phyloP scores from a whole-genome alignment of 2,329 filamentous ascomycete genomes.

The Fusarium sp. region DNA sequence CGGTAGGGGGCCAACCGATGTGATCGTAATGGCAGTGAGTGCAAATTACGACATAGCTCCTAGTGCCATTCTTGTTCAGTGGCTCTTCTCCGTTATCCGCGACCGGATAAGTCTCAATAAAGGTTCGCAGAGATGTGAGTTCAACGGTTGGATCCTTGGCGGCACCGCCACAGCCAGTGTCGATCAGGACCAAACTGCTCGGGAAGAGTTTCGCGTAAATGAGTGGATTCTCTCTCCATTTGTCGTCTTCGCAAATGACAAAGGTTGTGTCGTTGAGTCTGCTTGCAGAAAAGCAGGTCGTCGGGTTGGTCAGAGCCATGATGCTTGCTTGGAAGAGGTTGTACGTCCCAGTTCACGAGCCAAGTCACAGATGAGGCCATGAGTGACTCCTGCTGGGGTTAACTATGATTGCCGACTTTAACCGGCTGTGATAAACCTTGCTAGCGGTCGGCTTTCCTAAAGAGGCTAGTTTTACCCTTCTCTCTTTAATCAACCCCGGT shows the following conservation, averaged over 20 bases:
- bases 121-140: slow-evolving; percentile 51
- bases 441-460: background rate
- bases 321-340: slow-evolving; percentile 1
- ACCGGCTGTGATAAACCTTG: background rate
- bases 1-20: slow-evolving; percentile 43
- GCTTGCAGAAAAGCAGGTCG: slow-evolving; percentile 4
- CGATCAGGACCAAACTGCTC: slow-evolving; percentile 54
- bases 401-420: background rate
- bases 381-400: background rate
- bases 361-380: background rate
- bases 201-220: slow-evolving; percentile 60
- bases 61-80: slow-evolving; percentile 52
- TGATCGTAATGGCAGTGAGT: slow-evolving; percentile 63
- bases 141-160: slow-evolving; percentile 42
- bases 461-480: background rate
- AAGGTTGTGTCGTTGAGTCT: slow-evolving; percentile 57
- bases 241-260: slow-evolving; percentile 57
- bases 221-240: slow-evolving; percentile 56
- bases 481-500: background rate
- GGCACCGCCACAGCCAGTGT: slow-evolving; percentile 59
- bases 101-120: slow-evolving; percentile 56
- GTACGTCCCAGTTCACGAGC: background rate
- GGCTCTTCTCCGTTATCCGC: slow-evolving; percentile 48
- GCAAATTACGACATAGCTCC: slow-evolving; percentile 56
- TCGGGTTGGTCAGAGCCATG: background rate